Percentiles rank a stretch among this genome's conserved stretches.
phyloP scores from a whole-genome alignment of 2,329 filamentous ascomycete genomes.

The Rutstroemia sp. region DNA sequence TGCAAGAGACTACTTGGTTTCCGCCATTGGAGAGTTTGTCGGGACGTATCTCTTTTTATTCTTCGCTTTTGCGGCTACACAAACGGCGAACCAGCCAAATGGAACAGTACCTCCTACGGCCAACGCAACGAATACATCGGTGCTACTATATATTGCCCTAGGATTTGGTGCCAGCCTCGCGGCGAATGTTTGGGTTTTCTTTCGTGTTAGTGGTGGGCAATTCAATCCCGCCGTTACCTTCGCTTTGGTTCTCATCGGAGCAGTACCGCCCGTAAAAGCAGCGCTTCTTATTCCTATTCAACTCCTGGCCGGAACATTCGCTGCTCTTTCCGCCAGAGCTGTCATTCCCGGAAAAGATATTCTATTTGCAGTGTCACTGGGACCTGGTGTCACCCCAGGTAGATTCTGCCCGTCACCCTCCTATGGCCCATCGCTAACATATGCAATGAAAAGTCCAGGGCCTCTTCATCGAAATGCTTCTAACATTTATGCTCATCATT shows the following conservation, averaged over 20 bases:
- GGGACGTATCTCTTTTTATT: conserved; percentile 36
- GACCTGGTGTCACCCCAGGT: conserved; percentile 1
- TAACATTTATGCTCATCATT: conserved; percentile 39
- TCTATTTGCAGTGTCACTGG: conserved; percentile 5
- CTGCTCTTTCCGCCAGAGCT: conserved; percentile 32
- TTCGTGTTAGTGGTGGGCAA: conserved; percentile 39
- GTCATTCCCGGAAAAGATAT: conserved; percentile 16
- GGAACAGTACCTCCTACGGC: neutral
- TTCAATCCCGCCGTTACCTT: conserved; percentile 31
- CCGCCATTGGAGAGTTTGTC: conserved; percentile 40
- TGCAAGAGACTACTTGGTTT: conserved; percentile 34
- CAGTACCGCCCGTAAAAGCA: conserved; percentile 22
- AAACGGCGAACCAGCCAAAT: conserved; percentile 15
- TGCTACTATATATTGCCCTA: conserved; percentile 31
- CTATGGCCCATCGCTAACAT: neutral
- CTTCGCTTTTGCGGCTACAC: conserved; percentile 20
- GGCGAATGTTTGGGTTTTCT: conserved; percentile 51
- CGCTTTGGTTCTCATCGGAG: conserved; percentile 28
- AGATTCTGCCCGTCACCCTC: neutral
- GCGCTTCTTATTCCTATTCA: conserved; percentile 24
- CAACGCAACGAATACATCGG: conserved; percentile 22
- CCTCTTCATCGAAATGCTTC: conserved; percentile 39
- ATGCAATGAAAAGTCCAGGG: conserved; percentile 28
- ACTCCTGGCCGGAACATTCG: conserved; percentile 26
- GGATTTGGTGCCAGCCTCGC: conserved; percentile 35